Evolutionary conservation across 805 yeast genomes (phyloP).

Genomic region (Lipomyces kockii): DNA sequence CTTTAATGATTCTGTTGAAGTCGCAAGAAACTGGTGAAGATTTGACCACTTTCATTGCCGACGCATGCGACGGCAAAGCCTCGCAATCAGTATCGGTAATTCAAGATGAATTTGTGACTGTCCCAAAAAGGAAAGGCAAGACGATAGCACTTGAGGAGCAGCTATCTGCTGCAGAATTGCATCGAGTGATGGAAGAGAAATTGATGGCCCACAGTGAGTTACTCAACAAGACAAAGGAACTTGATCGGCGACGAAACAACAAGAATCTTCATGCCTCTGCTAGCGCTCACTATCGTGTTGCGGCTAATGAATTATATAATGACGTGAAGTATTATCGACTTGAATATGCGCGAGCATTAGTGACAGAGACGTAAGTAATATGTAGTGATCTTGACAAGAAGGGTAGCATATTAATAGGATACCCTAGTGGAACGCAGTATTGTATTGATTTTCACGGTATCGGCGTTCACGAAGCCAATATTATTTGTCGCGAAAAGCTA

Average conservation of each 20-base stretch:
- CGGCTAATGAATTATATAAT: constrained; percentile 1
- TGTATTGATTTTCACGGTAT: constrained; percentile 29
- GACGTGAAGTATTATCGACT: constrained; percentile 9
- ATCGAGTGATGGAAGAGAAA: constrained; percentile 2
- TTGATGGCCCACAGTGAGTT: constrained; percentile 14
- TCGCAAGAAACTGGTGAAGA: constrained; percentile 6
- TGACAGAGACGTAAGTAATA: constrained; percentile 8
- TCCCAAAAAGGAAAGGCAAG: not conserved
- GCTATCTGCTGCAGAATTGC: not conserved
- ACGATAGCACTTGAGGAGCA: not conserved
- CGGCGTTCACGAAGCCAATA: constrained; percentile 15
- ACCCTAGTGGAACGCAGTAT: constrained; percentile 4
- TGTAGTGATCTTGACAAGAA: not conserved
- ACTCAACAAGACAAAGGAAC: constrained; percentile 13
- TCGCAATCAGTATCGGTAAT: not conserved
- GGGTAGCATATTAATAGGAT: not conserved
- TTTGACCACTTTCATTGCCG: not conserved
- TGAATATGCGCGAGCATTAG: constrained; percentile 12
- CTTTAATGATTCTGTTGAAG: constrained; percentile 8
- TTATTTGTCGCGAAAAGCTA: constrained; percentile 19
- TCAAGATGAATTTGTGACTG: not conserved
- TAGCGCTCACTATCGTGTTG: constrained; percentile 5
- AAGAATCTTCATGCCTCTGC: constrained; percentile 14
- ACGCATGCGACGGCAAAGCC: not conserved
- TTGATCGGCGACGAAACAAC: constrained; percentile 12